These are phyloP conservation scores for Talaromyces pinophilus DNA, from an alignment of 2,329 filamentous ascomycete genomes.

Conservation along the genomic window DNA sequence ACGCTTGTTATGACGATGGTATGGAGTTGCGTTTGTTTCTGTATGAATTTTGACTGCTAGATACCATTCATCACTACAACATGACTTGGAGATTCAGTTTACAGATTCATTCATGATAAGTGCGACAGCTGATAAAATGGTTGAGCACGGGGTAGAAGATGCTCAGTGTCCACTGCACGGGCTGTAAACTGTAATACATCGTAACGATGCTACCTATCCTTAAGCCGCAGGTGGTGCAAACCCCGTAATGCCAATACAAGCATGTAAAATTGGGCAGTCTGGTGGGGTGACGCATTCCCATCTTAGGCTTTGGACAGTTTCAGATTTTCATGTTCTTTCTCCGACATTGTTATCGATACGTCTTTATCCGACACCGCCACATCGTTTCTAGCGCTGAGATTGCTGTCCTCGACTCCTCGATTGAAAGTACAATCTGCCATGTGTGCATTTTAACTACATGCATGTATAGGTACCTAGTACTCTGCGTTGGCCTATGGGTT, in stretches of 20 bases:
- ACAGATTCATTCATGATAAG: background rate
- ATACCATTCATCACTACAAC: background rate
- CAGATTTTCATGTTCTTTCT: background rate
- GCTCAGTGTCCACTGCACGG: constrained; percentile 3
- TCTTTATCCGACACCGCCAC: constrained; percentile 13
- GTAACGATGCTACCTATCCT: background rate
- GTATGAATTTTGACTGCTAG: background rate
- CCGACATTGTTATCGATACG: constrained; percentile 1
- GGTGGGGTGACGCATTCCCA: constrained; percentile 18
- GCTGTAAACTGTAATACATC: constrained; percentile 1
- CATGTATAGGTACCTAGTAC: constrained; percentile 16
- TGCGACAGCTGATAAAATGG: background rate
- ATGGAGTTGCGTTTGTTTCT: background rate
- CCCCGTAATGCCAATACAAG: background rate
- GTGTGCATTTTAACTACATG: constrained; percentile 11
- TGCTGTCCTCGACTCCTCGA: background rate
- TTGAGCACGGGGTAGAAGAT: constrained; percentile 8
- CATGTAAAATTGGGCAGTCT: constrained; percentile 11
- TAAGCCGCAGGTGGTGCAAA: background rate
- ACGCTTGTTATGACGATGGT: background rate
- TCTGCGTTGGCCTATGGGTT: constrained; percentile 6
- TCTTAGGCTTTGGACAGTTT: constrained; percentile 4
- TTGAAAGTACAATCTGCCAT: background rate
- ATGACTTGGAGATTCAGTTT: background rate
- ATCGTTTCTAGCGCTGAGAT: background rate